Conservation (phyloP, 257 asterid genomes). For the Nicotiana paniculata region DNA sequence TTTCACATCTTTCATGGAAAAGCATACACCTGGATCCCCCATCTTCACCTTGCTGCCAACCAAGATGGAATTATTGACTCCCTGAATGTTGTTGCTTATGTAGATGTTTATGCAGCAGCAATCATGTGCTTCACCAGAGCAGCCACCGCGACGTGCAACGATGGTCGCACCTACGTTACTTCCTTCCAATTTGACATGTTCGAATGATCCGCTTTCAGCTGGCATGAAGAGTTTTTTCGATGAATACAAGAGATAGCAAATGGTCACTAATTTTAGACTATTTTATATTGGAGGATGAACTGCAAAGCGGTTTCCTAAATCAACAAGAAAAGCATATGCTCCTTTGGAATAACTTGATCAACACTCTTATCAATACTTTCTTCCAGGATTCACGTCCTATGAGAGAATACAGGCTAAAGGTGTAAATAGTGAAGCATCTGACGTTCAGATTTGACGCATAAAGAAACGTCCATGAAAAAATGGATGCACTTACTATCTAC, state of each 20-base stretch:
- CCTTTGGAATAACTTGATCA: constrained; percentile 55
- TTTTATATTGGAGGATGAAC: constrained; percentile 9
- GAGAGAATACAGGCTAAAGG: background rate
- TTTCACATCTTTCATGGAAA: constrained; percentile 36
- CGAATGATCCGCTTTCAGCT: constrained; percentile 3
- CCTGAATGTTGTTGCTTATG: constrained; percentile 63
- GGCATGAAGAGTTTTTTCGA: constrained; percentile 7
- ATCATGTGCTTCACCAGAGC: constrained; percentile 27
- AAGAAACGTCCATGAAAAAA: background rate
- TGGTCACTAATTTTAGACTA: background rate
- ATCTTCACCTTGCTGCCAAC: constrained; percentile 56
- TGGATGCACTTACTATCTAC: background rate
- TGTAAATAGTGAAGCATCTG: background rate
- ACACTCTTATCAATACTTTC: constrained; percentile 29
- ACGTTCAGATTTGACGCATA: background rate
- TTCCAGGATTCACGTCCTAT: constrained; percentile 1
- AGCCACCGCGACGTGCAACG: constrained; percentile 30
- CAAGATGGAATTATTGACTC: constrained; percentile 67
- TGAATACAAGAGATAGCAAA: background rate
- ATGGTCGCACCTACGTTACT: constrained; percentile 19
- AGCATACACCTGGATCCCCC: constrained; percentile 60
- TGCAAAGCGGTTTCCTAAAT: constrained; percentile 16
- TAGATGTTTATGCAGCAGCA: constrained; percentile 67
- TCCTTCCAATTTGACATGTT: constrained; percentile 25
- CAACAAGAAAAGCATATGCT: constrained; percentile 55